Conservation (phyloP, 257 asterid species). For the Petunia axillaris region DNA sequence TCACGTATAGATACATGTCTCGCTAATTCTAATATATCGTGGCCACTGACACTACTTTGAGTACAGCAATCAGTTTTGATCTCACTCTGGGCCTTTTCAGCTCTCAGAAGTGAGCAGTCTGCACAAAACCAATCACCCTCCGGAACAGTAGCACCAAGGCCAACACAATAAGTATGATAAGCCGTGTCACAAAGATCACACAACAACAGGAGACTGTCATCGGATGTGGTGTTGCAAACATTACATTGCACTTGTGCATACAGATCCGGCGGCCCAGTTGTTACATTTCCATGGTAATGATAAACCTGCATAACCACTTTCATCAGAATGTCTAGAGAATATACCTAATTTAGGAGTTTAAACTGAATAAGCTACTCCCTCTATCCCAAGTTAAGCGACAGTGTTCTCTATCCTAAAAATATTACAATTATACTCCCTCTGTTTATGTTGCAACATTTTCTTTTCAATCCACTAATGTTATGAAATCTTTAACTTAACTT, state of each 20-base stretch:
- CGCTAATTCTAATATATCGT: constrained; percentile 28
- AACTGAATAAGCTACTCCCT: too few species aligned
- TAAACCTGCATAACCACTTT: constrained; percentile 47
- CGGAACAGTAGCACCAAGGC: constrained; percentile 67
- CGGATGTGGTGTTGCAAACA: constrained; percentile 48
- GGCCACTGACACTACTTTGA: constrained; percentile 28
- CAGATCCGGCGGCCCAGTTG: constrained; percentile 49
- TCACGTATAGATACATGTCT: constrained; percentile 43
- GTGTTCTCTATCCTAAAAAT: too few species aligned
- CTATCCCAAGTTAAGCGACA: too few species aligned
- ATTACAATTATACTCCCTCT: too few species aligned
- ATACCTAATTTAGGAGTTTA: neutral
- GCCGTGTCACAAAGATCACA: constrained; percentile 81
- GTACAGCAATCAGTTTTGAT: constrained; percentile 30
- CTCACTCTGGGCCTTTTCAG: constrained; percentile 53
- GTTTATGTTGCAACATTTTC: too few species aligned
- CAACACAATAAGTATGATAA: constrained; percentile 72
- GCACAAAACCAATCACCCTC: constrained; percentile 88
- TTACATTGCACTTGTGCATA: constrained; percentile 55
- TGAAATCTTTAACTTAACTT: too few species aligned
- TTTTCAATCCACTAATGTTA: too few species aligned
- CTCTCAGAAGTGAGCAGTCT: constrained; percentile 65
- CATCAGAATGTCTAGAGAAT: neutral
- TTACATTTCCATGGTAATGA: constrained; percentile 53
- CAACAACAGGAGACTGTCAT: constrained; percentile 62